phyloP scores from a whole-genome alignment of 768 basidiomycete genomes.

The Lactifluus pinguis region DNA sequence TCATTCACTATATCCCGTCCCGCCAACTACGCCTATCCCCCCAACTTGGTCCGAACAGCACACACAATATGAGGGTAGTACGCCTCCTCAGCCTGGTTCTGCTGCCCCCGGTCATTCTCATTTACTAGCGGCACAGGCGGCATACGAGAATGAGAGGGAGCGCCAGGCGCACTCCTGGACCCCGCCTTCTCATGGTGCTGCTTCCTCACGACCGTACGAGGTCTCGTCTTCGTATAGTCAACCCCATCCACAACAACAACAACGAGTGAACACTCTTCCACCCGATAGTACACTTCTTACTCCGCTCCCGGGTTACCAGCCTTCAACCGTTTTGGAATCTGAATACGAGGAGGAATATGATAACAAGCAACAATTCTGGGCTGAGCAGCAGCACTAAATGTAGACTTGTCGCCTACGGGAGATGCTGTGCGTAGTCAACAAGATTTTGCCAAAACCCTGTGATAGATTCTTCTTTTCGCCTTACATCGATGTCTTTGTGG shows the following conservation, averaged over 20 bases:
- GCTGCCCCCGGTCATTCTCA: not conserved
- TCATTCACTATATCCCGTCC: conserved; percentile 9
- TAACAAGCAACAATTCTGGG: conserved; percentile 15
- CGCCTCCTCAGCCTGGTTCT: conserved; percentile 6
- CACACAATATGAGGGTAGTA: conserved; percentile 9
- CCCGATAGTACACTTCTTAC: conserved; percentile 62
- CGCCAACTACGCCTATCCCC: not conserved
- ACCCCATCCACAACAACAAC: conserved; percentile 15
- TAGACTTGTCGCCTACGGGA: not conserved
- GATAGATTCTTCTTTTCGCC: not conserved
- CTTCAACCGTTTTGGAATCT: conserved; percentile 24
- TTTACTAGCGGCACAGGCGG: not conserved
- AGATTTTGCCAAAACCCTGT: not conserved
- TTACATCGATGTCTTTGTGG: not conserved
- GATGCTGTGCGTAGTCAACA: not conserved
- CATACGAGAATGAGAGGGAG: conserved; percentile 13
- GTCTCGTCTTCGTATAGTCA: conserved; percentile 7
- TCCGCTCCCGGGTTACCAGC: conserved; percentile 53
- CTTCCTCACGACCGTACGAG: conserved; percentile 7
- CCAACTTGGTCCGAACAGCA: conserved; percentile 11
- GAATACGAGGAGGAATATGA: conserved; percentile 19
- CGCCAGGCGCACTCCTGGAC: conserved; percentile 12
- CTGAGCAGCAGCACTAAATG: conserved; percentile 11
- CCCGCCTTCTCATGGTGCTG: conserved; percentile 2
- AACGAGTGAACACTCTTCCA: conserved; percentile 32